Conservation (phyloP, 163 green algal species). For the Scenedesmus sp. region DNA sequence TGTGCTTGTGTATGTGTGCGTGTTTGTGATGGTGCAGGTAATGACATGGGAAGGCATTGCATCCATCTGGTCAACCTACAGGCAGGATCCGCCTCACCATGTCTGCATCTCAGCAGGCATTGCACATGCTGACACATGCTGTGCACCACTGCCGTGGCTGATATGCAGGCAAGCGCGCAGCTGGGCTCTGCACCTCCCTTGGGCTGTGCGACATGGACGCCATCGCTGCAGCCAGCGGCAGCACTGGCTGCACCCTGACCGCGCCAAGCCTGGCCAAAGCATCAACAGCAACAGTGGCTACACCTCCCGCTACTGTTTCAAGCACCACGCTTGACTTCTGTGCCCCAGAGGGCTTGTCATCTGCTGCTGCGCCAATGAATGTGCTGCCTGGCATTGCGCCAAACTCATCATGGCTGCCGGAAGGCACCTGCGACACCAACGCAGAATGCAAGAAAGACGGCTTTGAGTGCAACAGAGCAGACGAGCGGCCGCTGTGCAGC, state of each 20-base stretch:
- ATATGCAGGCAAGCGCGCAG: slow-evolving; percentile 26
- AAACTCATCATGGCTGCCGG: background rate
- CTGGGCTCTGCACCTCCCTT: background rate
- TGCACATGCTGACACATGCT: background rate
- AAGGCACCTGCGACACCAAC: slow-evolving; percentile 5
- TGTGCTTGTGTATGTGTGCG: too few species aligned
- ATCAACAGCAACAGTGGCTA: background rate
- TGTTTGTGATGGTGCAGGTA: too few species aligned
- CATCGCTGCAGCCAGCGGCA: background rate
- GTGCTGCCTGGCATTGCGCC: slow-evolving; percentile 26
- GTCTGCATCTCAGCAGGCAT: too few species aligned
- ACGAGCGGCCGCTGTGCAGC: slow-evolving; percentile 18
- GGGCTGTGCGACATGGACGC: slow-evolving; percentile 18
- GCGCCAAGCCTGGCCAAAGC: background rate
- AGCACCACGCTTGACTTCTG: slow-evolving; percentile 7
- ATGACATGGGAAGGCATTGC: too few species aligned
- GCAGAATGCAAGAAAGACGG: slow-evolving; percentile 15
- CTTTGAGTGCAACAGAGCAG: slow-evolving; percentile 8
- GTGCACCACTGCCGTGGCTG: background rate
- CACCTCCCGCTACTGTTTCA: background rate
- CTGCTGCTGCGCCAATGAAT: background rate
- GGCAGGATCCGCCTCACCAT: too few species aligned
- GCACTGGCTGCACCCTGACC: background rate
- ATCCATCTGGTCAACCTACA: too few species aligned
- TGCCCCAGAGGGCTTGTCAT: slow-evolving; percentile 2